Percentiles rank a stretch among this genome's conserved stretches.
phyloP scores from a whole-genome alignment of 371 early-diverging fungal genomes.

The Chytridium lagenaria region DNA sequence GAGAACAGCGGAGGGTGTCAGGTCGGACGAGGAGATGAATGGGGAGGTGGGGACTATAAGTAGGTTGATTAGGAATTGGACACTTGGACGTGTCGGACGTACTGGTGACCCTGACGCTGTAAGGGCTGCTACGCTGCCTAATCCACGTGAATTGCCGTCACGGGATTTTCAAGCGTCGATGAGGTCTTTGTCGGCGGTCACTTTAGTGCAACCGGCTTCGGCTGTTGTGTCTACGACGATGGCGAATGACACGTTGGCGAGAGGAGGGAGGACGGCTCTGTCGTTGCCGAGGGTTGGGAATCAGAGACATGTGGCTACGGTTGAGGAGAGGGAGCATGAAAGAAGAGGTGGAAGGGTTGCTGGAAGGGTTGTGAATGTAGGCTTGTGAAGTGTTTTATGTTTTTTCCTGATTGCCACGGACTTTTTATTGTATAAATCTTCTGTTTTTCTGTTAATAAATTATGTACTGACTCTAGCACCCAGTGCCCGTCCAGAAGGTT shows the following conservation, averaged over 20 bases:
- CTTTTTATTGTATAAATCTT: no score
- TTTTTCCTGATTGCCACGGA: no score
- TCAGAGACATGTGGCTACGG: not conserved
- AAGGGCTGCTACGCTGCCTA: not conserved
- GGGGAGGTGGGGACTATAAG: not conserved
- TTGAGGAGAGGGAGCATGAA: not conserved
- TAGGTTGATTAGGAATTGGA: not conserved
- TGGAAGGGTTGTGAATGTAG: slow-evolving; percentile 4
- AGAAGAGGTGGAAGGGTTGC: not conserved
- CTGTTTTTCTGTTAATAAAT: no score
- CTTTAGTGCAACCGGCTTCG: not conserved
- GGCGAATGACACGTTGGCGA: not conserved
- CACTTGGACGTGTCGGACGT: no score
- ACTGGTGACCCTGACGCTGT: not conserved
- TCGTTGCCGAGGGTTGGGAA: not conserved
- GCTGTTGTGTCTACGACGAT: not conserved
- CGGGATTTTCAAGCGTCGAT: not conserved
- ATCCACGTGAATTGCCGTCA: not conserved
- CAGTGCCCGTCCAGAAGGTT: no score
- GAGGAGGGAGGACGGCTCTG: not conserved
- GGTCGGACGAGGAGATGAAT: not conserved
- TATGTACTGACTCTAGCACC: no score
- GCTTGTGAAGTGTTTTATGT: slow-evolving; percentile 1
- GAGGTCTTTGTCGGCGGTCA: not conserved
- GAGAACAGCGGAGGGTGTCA: not conserved